Conservation (phyloP, 805 yeast genomes). For the Cyberlindnera maritima region DNA sequence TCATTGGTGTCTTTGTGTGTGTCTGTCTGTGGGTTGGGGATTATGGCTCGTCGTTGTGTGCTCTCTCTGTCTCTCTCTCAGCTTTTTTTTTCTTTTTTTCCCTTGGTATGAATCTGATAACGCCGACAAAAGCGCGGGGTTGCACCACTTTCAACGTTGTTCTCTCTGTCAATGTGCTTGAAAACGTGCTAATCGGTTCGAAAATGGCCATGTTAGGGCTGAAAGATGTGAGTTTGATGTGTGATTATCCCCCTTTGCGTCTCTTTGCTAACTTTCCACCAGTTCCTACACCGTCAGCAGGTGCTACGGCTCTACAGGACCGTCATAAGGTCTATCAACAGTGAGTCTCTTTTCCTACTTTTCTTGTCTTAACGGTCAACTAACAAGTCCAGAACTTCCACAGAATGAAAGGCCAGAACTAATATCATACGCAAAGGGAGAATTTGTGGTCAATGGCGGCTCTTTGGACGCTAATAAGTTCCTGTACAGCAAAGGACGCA, state of each 20-base stretch:
- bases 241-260: too few relatives aligned
- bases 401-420: constrained; percentile 4
- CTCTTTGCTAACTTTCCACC: not conserved
- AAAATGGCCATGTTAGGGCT: constrained; percentile 3
- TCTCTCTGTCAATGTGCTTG: not conserved
- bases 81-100: not conserved
- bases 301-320: constrained; percentile 14
- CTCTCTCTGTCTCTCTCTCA: too few relatives aligned
- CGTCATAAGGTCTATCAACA: constrained; percentile 13
- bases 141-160: not conserved
- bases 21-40: too few relatives aligned
- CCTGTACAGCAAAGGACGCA: constrained; percentile 9
- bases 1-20: not conserved
- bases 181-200: not conserved
- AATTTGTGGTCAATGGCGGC: constrained; percentile 7
- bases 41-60: too few relatives aligned
- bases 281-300: constrained; percentile 19
- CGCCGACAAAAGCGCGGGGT: not conserved
- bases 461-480: constrained; percentile 12
- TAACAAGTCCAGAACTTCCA: constrained; percentile 7
- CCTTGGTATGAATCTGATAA: too few relatives aligned
- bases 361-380: not conserved
- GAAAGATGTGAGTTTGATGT: constrained; percentile 6
- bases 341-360: constrained; percentile 5
- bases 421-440: constrained; percentile 1